Percentiles rank a stretch among this genome's conserved stretches.
Conservation (phyloP, 2,329 filamentous ascomycete species). For the Fusarium begoniae region DNA sequence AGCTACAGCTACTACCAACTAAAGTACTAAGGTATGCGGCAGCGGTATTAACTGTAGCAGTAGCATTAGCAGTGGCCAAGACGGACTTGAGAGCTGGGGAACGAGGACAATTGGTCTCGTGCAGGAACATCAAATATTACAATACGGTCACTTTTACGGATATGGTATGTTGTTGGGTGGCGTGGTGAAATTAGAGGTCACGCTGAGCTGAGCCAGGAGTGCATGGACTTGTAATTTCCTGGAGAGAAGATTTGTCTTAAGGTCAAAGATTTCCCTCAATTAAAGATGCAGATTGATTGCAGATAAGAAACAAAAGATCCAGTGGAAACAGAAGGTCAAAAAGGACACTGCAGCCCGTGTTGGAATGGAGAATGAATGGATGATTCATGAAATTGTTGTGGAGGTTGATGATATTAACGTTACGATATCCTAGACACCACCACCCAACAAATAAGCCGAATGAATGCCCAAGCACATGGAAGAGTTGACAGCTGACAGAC, state of each 20-base stretch:
- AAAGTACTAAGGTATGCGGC: not conserved
- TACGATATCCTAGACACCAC: conserved; percentile 6
- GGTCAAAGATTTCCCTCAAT: conserved; percentile 6
- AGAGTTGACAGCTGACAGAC: conserved; percentile 5
- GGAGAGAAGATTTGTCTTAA: not conserved
- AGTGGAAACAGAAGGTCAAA: not conserved
- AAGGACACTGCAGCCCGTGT: not conserved
- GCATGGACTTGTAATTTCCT: conserved; percentile 37
- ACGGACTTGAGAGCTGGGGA: not conserved
- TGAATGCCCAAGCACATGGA: not conserved
- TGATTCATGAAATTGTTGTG: conserved; percentile 31
- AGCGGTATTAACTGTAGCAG: not conserved
- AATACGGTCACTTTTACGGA: conserved; percentile 22
- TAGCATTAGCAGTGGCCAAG: not conserved
- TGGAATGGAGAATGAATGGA: conserved; percentile 7
- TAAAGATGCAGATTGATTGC: not conserved
- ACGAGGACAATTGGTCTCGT: conserved; percentile 22
- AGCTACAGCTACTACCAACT: not conserved
- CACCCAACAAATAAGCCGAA: not conserved
- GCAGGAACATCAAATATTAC: conserved; percentile 3
- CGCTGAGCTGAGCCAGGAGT: conserved; percentile 22
- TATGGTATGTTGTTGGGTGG: conserved; percentile 33
- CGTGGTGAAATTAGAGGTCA: conserved; percentile 32
- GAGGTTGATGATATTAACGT: conserved; percentile 27
- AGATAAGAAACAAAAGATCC: not conserved